These are phyloP conservation scores for Rhizoclosmatium globosum DNA, from an alignment of 192 early-diverging fungal genomes.

Conservation along the genomic window DNA sequence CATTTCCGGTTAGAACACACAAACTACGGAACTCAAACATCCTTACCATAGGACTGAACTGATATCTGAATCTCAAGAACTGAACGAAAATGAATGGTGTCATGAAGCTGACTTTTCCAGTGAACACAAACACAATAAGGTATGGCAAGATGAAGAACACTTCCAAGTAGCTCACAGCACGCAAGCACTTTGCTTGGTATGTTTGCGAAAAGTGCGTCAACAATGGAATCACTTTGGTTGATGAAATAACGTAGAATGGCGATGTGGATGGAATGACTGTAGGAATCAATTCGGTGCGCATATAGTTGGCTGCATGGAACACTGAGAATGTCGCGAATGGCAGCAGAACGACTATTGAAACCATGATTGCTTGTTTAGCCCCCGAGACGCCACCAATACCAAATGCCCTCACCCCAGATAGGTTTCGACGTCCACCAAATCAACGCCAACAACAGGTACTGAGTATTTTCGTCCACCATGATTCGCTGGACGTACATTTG, in stretches of 20 bases:
- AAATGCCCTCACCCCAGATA: constrained; percentile 67
- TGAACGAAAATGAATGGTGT: constrained; percentile 70
- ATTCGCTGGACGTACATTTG: constrained; percentile 66
- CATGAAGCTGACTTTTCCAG: constrained; percentile 60
- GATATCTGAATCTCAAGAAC: constrained; percentile 78
- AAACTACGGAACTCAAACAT: background rate
- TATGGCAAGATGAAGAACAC: constrained; percentile 73
- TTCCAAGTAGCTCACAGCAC: constrained; percentile 72
- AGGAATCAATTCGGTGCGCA: constrained; percentile 73
- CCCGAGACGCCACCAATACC: constrained; percentile 8
- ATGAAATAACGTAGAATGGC: constrained; percentile 45
- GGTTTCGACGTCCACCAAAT: constrained; percentile 77
- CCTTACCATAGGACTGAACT: constrained; percentile 60
- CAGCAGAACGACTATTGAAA: constrained; percentile 70
- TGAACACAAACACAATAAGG: constrained; percentile 58
- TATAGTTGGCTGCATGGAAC: constrained; percentile 78
- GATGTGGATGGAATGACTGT: constrained; percentile 61
- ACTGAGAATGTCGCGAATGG: constrained; percentile 79
- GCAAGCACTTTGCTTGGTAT: constrained; percentile 72
- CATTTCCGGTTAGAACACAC: background rate
- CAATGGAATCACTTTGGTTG: constrained; percentile 60
- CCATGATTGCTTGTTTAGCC: background rate
- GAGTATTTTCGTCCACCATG: constrained; percentile 78
- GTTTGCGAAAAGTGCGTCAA: constrained; percentile 53
- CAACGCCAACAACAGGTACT: constrained; percentile 75